Percentiles rank a stretch among this genome's conserved stretches.
phyloP scores from a whole-genome alignment of 768 basidiomycete genomes.

The Crassisporium funariophilum region DNA sequence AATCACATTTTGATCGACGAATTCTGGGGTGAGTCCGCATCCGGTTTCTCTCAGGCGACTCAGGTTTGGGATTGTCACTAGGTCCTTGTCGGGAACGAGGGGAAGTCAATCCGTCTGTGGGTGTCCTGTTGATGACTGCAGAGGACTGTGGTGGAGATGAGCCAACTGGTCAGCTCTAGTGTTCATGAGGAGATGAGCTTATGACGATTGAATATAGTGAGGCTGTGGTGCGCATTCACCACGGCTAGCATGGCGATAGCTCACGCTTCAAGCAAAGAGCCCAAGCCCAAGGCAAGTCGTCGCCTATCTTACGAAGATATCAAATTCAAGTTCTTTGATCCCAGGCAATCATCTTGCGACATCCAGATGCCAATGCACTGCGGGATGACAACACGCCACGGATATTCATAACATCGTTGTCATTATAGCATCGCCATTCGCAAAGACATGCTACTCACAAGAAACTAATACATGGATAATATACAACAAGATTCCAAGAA shows the following conservation, averaged over 20 bases:
- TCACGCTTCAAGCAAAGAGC: conserved; percentile 56
- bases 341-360: conserved; percentile 46
- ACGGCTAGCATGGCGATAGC: conserved; percentile 82
- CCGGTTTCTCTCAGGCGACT: neutral
- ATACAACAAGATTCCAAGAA: conserved; percentile 8
- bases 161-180: conserved; percentile 8
- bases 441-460: conserved; percentile 8
- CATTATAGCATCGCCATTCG: conserved; percentile 28
- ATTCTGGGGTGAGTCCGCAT: conserved; percentile 50
- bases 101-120: conserved; percentile 48
- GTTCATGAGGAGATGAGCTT: neutral
- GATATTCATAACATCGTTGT: conserved; percentile 60
- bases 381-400: conserved; percentile 32
- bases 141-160: conserved; percentile 25
- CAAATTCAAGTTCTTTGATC: neutral
- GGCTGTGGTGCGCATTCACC: conserved; percentile 85
- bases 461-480: conserved; percentile 13
- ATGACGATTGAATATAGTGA: conserved; percentile 39
- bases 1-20: conserved; percentile 43
- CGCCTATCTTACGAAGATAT: neutral
- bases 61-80: conserved; percentile 4
- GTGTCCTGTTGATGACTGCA: conserved; percentile 60
- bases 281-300: conserved; percentile 57
- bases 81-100: conserved; percentile 18
- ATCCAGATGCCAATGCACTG: conserved; percentile 26